Conservation (phyloP, 495 filamentous ascomycete species). For the Aspergillus nanangensis region DNA sequence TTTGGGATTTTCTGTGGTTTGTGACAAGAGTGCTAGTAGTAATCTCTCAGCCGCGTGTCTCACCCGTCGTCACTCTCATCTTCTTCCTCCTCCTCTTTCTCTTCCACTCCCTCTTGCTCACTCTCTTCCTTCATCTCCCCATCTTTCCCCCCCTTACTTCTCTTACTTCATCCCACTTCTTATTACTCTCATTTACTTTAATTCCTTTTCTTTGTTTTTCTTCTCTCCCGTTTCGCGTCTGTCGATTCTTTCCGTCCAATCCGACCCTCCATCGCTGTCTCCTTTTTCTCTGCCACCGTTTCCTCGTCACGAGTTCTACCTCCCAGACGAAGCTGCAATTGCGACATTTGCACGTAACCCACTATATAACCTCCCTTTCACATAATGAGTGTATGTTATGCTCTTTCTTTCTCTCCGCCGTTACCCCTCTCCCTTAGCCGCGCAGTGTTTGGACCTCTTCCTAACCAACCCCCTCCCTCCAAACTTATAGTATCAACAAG, state of each 20-base stretch:
- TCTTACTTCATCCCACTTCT: background rate
- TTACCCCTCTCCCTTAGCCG: slow-evolving; percentile 4
- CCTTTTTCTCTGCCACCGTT: no score
- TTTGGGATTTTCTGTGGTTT: background rate
- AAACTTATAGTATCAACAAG: slow-evolving; percentile 27
- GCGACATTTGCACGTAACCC: no score
- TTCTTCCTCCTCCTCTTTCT: slow-evolving; percentile 3
- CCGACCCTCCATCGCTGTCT: no score
- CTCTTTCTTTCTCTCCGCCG: background rate
- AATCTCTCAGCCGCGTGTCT: slow-evolving; percentile 13
- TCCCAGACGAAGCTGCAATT: no score
- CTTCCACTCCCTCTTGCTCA: background rate
- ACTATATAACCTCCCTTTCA: no score
- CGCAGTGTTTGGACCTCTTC: background rate
- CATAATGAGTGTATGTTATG: background rate
- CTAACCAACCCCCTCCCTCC: slow-evolving; percentile 8
- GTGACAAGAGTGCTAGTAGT: background rate
- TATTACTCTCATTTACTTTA: background rate
- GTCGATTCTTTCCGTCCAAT: no score
- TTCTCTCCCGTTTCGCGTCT: background rate
- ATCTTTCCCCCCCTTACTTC: background rate
- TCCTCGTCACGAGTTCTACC: no score
- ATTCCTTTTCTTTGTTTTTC: background rate
- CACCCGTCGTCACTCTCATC: slow-evolving; percentile 5
- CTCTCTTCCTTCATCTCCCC: slow-evolving; percentile 2